Evolutionary conservation across 208 protist genomes (phyloP).

Genomic region (Leishmania lainsoni): DNA sequence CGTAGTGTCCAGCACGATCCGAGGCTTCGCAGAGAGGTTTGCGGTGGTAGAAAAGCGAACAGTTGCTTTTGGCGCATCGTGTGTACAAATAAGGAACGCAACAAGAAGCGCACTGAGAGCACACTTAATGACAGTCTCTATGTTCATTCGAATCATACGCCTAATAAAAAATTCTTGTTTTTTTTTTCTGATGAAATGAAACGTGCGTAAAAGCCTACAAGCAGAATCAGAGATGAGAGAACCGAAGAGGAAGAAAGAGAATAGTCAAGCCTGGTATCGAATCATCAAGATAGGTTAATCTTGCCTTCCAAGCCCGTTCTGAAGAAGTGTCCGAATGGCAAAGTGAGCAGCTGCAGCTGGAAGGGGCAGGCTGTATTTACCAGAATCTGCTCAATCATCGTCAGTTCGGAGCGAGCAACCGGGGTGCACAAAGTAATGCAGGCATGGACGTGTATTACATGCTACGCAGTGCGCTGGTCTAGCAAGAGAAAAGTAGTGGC

Average conservation of each 20-base stretch:
- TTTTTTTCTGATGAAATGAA: background rate
- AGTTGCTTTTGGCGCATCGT: constrained; percentile 1
- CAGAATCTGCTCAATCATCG: background rate
- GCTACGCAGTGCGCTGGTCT: background rate
- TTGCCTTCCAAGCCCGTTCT: background rate
- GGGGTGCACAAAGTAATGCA: constrained; percentile 11
- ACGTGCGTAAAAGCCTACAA: background rate
- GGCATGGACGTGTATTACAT: background rate
- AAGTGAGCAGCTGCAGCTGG: background rate
- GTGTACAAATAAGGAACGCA: constrained; percentile 20
- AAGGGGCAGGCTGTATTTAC: background rate
- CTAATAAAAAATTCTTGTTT: background rate
- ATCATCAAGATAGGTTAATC: background rate
- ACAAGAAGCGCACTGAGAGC: constrained; percentile 14
- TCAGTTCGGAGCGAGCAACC: constrained; percentile 7
- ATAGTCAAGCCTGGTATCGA: background rate
- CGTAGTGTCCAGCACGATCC: constrained; percentile 26
- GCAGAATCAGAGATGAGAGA: background rate
- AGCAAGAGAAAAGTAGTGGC: background rate
- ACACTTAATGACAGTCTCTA: constrained; percentile 12
- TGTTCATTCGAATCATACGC: background rate
- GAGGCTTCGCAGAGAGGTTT: background rate
- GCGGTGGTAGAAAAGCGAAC: background rate
- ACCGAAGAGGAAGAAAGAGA: background rate
- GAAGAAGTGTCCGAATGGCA: background rate